Evolutionary conservation across 2,329 filamentous ascomycete genomes (phyloP), one percentile per base, ranked within the genome.

Genomic region (Botrytis byssoidea): DNA sequence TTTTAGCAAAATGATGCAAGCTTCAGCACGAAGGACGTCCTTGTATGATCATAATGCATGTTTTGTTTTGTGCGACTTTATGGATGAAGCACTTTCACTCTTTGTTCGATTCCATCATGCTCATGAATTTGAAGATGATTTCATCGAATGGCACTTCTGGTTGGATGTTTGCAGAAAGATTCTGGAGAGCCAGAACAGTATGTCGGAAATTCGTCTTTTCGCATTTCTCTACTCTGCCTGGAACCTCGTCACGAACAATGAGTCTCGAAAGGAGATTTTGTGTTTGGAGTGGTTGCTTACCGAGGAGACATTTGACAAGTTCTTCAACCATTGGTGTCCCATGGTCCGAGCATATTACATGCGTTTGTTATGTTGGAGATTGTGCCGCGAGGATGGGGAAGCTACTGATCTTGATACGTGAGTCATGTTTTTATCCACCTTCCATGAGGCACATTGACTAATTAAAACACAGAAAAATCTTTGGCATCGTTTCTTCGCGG

Each of bases 291-390:
- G 92, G 79, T 81, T 93, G 42, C 81, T 93, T 60, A 85, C 88
- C 57, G 86, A 88, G 40, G 83, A 86, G 9, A 85, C 89, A 48
- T 93, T 93, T 80, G 87, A 90, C 75, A 87, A 86, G 76, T 88
- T 90, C 75, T 93, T 93, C 81, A 91, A 88, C 77, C 91, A 93
- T 78, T 93, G 91, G 91, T 93, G 90, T 80, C 90, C 91, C 0
- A 93, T 93, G 91, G 90, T 93, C n/a, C 86, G 91, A 77, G 88
- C 91, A 37, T 93, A 93, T 82, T 93, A 88, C 78, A 92, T 92
- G 86, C 89, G 91, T 48, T 81, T 93, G 51, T 80, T 93, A 46
- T 92, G 91, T 81, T 93, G 91, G 91, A 87, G 91, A 71, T 79
- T 93, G 48, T 90, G 88, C 73, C 85, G 91, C 74, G 89, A 87